These are phyloP conservation scores for Cladosporium oxysporum DNA, from an alignment of 2,329 filamentous ascomycete species.

Conservation along the genomic window DNA sequence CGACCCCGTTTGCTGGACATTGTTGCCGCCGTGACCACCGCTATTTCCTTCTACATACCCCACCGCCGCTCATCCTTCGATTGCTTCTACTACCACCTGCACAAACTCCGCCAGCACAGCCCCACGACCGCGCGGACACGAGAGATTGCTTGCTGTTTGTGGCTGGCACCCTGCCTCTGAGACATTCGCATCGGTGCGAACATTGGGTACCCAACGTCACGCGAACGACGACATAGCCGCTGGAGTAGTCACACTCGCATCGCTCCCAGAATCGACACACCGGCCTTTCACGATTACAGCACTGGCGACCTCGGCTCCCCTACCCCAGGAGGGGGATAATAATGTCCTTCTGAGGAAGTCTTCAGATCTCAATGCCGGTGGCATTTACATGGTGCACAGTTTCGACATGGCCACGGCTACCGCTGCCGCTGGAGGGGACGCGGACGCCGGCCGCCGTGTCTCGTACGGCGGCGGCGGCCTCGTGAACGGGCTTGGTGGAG, in stretches of 20 bases:
- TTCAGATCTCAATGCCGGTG: slow-evolving; percentile 35
- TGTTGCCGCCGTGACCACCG: slow-evolving; percentile 7
- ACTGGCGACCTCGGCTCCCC: slow-evolving; percentile 32
- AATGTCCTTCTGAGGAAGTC: slow-evolving; percentile 35
- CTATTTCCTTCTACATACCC: slow-evolving; percentile 9
- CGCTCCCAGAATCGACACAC: not conserved
- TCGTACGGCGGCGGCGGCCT: slow-evolving; percentile 17
- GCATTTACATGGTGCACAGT: slow-evolving; percentile 47
- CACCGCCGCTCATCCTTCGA: slow-evolving; percentile 8
- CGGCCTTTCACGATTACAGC: slow-evolving; percentile 13
- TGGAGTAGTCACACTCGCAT: not conserved
- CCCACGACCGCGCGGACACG: slow-evolving; percentile 5
- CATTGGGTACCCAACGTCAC: not conserved
- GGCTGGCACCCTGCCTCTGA: slow-evolving; percentile 1
- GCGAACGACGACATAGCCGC: not conserved
- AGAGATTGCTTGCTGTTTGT: slow-evolving; percentile 3
- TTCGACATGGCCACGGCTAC: slow-evolving; percentile 56
- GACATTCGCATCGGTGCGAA: slow-evolving; percentile 14
- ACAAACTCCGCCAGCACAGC: not conserved
- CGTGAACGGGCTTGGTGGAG: slow-evolving; percentile 14
- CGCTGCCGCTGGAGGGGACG: slow-evolving; percentile 44
- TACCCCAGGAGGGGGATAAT: slow-evolving; percentile 33
- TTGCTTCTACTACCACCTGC: slow-evolving; percentile 11
- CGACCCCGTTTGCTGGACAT: slow-evolving; percentile 17
- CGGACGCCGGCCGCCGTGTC: slow-evolving; percentile 21